phyloP scores from a whole-genome alignment of 176 grass and related monocot species.

The Alopecurus myosuroides region DNA sequence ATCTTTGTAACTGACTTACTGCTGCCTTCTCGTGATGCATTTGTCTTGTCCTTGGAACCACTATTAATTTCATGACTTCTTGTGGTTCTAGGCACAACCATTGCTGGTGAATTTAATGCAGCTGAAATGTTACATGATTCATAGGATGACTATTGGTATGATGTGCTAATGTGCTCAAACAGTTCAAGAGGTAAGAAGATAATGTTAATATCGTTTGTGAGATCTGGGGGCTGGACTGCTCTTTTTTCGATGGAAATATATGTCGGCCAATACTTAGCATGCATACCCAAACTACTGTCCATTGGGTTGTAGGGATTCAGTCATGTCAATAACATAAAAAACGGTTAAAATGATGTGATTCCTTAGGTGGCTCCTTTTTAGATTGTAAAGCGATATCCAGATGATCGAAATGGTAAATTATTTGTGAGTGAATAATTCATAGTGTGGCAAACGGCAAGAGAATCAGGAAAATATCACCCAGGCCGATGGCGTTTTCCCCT shows the following conservation, averaged over 20 bases:
- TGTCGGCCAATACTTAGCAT: neutral
- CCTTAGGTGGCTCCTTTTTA: neutral
- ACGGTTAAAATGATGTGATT: neutral
- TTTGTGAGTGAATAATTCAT: too few species aligned
- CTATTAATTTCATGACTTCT: neutral
- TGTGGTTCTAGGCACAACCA: neutral
- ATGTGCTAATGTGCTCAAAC: neutral
- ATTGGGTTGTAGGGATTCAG: neutral
- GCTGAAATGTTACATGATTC: neutral
- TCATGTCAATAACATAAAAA: neutral
- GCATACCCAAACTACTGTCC: neutral
- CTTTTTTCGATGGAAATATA: neutral
- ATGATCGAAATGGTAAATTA: neutral
- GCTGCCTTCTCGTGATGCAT: neutral
- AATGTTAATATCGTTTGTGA: neutral
- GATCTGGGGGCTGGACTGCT: neutral
- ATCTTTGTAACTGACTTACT: neutral
- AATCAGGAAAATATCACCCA: too few species aligned
- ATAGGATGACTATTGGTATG: neutral
- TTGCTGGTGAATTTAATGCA: neutral
- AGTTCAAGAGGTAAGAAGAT: neutral
- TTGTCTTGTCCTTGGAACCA: neutral
- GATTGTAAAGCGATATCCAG: neutral
- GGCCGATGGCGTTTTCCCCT: too few species aligned
- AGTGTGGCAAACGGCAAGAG: too few species aligned